A percentile compares a stretch with the other conserved stretches of the same genome.
These are phyloP conservation scores for Jasminum sambac DNA, from an alignment of 257 asterid genomes.

Conservation along the genomic window DNA sequence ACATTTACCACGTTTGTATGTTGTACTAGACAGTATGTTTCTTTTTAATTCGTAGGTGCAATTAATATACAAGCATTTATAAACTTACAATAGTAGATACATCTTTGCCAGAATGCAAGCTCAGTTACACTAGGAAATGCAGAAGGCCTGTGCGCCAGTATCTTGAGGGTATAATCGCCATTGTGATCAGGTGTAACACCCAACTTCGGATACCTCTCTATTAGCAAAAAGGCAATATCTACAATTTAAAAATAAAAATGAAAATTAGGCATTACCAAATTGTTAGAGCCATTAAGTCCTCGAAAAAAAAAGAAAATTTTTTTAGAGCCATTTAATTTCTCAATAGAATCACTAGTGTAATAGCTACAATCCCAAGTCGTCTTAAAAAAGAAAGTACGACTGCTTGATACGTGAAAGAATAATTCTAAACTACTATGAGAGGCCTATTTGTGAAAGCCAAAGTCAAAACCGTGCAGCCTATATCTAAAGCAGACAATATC, in stretches of 20 bases:
- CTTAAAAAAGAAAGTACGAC: too few species aligned
- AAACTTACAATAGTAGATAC: conserved; percentile 39
- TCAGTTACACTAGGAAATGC: conserved; percentile 43
- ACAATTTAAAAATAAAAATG: background rate
- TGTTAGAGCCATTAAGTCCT: too few species aligned
- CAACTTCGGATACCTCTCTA: conserved; percentile 32
- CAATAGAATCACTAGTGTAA: too few species aligned
- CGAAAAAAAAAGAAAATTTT: background rate
- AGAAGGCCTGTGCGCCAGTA: conserved; percentile 47
- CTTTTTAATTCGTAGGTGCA: background rate
- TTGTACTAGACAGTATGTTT: background rate
- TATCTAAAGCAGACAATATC: too few species aligned
- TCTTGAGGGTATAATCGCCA: conserved; percentile 32
- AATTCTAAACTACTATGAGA: too few species aligned
- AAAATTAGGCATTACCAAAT: background rate
- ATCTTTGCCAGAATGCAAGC: conserved; percentile 31
- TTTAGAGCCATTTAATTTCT: too few species aligned
- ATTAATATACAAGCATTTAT: background rate
- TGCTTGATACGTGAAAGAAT: too few species aligned
- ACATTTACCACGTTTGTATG: background rate
- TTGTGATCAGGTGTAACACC: conserved; percentile 32
- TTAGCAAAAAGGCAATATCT: conserved; percentile 44
- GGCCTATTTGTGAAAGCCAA: too few species aligned
- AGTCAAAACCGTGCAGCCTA: too few species aligned
- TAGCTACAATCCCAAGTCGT: too few species aligned